Evolutionary conservation across 73 alveolate species (phyloP).

Genomic region (Paramecium biaurelia): DNA sequence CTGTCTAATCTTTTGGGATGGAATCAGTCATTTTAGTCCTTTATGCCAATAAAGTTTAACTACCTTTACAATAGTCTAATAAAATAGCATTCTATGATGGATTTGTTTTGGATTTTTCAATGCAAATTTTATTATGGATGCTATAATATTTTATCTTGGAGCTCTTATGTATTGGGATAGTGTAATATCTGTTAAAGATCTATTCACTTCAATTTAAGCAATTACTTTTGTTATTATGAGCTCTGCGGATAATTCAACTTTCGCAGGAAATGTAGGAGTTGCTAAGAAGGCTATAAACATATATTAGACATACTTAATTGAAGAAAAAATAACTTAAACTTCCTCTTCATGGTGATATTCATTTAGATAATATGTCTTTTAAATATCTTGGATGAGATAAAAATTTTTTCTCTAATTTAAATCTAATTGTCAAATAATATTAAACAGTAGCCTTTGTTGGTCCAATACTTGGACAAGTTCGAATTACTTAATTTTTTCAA

Average conservation of each 20-base stretch:
- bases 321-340: not conserved
- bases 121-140: constrained; percentile 73
- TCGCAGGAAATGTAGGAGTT: constrained; percentile 73
- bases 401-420: constrained; percentile 66
- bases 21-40: constrained; percentile 70
- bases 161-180: constrained; percentile 65
- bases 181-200: constrained; percentile 65
- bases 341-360: constrained; percentile 76
- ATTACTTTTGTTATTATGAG: constrained; percentile 79
- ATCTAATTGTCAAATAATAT: constrained; percentile 66
- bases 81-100: constrained; percentile 73
- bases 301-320: constrained; percentile 36
- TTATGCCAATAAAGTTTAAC: constrained; percentile 50
- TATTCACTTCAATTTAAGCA: constrained; percentile 75
- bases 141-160: constrained; percentile 76
- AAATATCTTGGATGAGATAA: constrained; percentile 76
- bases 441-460: constrained; percentile 87
- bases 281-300: constrained; percentile 55
- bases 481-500: too few relatives aligned
- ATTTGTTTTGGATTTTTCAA: constrained; percentile 72
- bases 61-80: constrained; percentile 37
- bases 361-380: constrained; percentile 81
- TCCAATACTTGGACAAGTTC: too few relatives aligned
- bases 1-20: constrained; percentile 79
- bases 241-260: constrained; percentile 69